Percentiles rank a stretch among this genome's conserved stretches.
These are phyloP conservation scores for Tillandsia leiboldiana DNA, from an alignment of 176 grass and related monocot genomes.

Conservation along the genomic window DNA sequence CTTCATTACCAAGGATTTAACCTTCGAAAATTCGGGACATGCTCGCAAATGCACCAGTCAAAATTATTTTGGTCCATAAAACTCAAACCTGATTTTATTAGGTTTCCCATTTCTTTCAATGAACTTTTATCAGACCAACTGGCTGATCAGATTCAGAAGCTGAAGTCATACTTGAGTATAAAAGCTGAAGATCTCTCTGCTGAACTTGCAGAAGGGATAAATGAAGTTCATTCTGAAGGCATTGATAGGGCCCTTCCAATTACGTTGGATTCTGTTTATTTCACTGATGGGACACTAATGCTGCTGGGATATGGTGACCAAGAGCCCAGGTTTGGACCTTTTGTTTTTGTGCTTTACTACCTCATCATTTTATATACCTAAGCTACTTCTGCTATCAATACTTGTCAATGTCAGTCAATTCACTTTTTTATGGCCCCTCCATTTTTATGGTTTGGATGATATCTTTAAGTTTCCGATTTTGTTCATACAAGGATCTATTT, in stretches of 20 bases:
- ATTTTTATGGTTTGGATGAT: too few relatives aligned
- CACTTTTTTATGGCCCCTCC: too few relatives aligned
- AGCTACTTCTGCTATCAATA: too few relatives aligned
- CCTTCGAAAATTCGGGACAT: constrained; percentile 45
- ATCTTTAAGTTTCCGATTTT: too few relatives aligned
- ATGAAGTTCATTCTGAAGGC: constrained; percentile 38
- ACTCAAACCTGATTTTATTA: constrained; percentile 16
- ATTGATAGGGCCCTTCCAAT: constrained; percentile 52
- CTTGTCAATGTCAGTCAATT: too few relatives aligned
- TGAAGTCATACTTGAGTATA: constrained; percentile 55
- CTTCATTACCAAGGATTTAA: constrained; percentile 9
- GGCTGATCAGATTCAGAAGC: constrained; percentile 46
- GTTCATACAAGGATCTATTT: too few relatives aligned
- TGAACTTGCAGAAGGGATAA: constrained; percentile 45
- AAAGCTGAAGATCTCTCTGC: constrained; percentile 50
- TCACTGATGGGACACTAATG: constrained; percentile 74
- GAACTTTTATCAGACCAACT: constrained; percentile 33
- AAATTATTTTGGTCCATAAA: constrained; percentile 44
- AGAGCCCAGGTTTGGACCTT: constrained; percentile 60
- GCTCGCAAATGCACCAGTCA: constrained; percentile 45
- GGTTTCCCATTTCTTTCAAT: constrained; percentile 13
- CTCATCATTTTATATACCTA: too few relatives aligned
- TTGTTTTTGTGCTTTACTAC: neutral
- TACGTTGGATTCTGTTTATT: constrained; percentile 84
- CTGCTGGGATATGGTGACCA: constrained; percentile 84